Base-by-base conservation (phyloP, 139 green algal genomes). In the Eudorina sp. region DNA sequence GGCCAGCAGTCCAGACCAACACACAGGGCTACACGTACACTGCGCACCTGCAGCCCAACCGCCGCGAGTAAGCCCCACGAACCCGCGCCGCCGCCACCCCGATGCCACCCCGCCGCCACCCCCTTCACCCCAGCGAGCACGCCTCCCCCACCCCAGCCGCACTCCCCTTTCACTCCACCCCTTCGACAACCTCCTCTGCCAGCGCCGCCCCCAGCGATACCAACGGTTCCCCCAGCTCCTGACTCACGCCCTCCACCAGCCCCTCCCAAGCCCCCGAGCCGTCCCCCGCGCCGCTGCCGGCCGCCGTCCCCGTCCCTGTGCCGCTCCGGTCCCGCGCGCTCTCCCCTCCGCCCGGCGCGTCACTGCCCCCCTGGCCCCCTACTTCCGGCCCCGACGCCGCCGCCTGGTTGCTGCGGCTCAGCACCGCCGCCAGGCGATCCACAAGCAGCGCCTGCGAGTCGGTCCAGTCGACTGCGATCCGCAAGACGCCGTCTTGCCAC, bases 401-500 rank as follows among this genome's bases (percentile, higher is more conserved):
- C 66, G 66, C 16, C 38, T 4, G 46, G 16, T 29, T 46, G 25
- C 68, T 46, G 19, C 25, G 9, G 70, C 45, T n/a, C 16, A 82
- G 45, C 45, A 83, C 51, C 36, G 76, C 76, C 16, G 46, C 76
- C 51, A 83, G 31, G 16, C 76, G 51, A 13, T 83, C 76, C 76
- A 51, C 16, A 31, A 51, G 76, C 51, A 21, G 31, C 76, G 51
- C 76, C 76, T 68, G 43, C 31, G 31, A 13, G 48, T 45, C 58
- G 13, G 78, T 9, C 78, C 78, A 85, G 58, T 85, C 78, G 55
- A 8, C 34, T 25, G 41, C 78, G 38, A 85, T 58, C 13, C 82
- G 58, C 60, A 82, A n/a, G 60, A 91, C 34, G 46, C 70, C 88
- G 43, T 81, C 81, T 14, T 76, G 1, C 19, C 84, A 75, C 60